Conservation (phyloP, 2,329 filamentous ascomycete species). For the Graphilbum sp. region DNA sequence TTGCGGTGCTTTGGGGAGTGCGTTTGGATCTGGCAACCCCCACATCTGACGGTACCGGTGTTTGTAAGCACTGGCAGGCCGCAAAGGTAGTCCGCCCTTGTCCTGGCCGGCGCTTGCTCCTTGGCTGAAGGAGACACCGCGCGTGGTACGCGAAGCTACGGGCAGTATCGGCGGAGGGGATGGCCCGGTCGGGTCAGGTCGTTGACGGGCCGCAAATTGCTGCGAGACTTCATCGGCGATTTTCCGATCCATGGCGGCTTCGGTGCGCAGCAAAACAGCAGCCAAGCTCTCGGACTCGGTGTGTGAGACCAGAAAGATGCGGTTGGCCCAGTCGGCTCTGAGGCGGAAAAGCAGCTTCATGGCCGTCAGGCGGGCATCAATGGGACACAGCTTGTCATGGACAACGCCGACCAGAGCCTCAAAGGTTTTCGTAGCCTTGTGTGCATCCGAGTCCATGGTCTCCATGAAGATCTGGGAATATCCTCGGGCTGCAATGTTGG, state of each 20-base stretch:
- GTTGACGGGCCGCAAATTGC: conserved; percentile 18
- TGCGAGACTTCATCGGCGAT: conserved; percentile 34
- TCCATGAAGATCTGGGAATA: conserved; percentile 64
- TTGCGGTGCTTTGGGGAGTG: conserved; percentile 32
- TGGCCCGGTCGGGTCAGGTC: conserved; percentile 18
- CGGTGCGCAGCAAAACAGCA: conserved; percentile 50
- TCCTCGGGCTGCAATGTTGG: conserved; percentile 55
- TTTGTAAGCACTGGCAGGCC: conserved; percentile 22
- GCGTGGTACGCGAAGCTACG: conserved; percentile 1
- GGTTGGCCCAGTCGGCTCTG: conserved; percentile 64
- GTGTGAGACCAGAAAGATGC: conserved; percentile 53
- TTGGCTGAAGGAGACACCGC: conserved; percentile 37
- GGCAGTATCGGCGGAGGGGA: conserved; percentile 20
- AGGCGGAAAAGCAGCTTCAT: conserved; percentile 70
- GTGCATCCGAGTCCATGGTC: conserved; percentile 47
- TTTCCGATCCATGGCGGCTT: conserved; percentile 33
- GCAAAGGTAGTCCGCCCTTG: conserved; percentile 14
- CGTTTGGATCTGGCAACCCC: conserved; percentile 39
- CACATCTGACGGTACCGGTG: conserved; percentile 35
- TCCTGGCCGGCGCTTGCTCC: conserved; percentile 7
- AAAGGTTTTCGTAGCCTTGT: conserved; percentile 48
- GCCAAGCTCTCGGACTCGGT: conserved; percentile 62
- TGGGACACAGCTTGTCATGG: conserved; percentile 40
- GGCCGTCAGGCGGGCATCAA: conserved; percentile 54
- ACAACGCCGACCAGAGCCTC: conserved; percentile 48